phyloP scores from a whole-genome alignment of 1,284 basidiomycete species.

The Cystobasidium sp. region DNA sequence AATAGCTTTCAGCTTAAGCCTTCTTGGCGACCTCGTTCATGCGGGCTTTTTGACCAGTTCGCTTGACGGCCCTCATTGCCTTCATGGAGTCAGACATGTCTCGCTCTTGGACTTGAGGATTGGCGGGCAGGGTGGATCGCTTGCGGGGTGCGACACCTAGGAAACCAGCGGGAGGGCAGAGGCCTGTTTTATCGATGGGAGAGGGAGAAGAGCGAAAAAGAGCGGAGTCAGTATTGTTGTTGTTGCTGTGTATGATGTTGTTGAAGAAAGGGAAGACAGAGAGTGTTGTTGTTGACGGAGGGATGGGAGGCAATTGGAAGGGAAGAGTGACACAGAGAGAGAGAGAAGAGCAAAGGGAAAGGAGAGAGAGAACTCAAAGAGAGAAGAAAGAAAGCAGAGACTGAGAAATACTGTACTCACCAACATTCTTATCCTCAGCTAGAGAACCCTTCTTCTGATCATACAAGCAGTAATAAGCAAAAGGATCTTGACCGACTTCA shows the following conservation, averaged over 20 bases:
- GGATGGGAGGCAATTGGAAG: background rate
- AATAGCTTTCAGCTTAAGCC: background rate
- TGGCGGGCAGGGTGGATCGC: background rate
- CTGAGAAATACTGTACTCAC: too few species aligned
- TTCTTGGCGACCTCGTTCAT: background rate
- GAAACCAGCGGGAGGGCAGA: background rate
- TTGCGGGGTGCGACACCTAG: slow-evolving; percentile 3
- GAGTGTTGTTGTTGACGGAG: too few species aligned
- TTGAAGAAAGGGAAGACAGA: too few species aligned
- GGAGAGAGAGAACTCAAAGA: too few species aligned
- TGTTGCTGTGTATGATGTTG: too few species aligned
- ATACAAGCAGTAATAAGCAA: slow-evolving; percentile 20
- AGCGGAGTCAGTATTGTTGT: background rate
- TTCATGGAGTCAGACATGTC: slow-evolving; percentile 23
- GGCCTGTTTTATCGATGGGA: background rate
- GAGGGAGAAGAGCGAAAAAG: background rate
- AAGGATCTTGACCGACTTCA: background rate
- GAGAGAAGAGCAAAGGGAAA: too few species aligned
- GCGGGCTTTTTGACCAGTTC: slow-evolving; percentile 11
- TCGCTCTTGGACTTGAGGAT: slow-evolving; percentile 15
- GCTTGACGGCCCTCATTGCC: slow-evolving; percentile 11
- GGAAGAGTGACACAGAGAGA: background rate
- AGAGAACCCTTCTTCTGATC: slow-evolving; percentile 7
- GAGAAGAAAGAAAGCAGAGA: too few species aligned
- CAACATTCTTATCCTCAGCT: slow-evolving; percentile 8